Conservation (phyloP, 495 filamentous ascomycete species). For the Podospora anserina region DNA sequence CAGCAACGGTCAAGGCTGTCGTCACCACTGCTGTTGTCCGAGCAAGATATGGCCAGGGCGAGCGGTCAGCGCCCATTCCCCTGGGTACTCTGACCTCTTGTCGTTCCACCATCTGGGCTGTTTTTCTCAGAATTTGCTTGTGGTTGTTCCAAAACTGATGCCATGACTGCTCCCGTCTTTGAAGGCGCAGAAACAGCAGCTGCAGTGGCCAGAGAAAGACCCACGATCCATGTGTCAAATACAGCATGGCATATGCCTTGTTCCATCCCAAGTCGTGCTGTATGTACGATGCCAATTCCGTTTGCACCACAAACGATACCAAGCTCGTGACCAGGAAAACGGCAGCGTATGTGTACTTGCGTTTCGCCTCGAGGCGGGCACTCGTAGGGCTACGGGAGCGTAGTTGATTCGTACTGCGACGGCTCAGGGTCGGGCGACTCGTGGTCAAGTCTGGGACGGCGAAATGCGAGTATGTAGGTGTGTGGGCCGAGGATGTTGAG, state of each 20-base stretch:
- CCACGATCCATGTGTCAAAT: constrained; percentile 94
- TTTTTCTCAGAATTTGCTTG: constrained; percentile 66
- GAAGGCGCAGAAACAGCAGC: constrained; percentile 71
- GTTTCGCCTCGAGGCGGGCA: constrained; percentile 57
- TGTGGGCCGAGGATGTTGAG: not conserved
- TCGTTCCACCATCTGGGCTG: constrained; percentile 80
- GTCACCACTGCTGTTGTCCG: constrained; percentile 78
- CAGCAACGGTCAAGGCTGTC: constrained; percentile 82
- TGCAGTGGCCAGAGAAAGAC: constrained; percentile 79
- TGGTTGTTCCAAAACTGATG: constrained; percentile 84
- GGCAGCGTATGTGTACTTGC: constrained; percentile 80
- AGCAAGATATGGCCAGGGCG: constrained; percentile 64
- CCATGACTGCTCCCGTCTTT: constrained; percentile 73
- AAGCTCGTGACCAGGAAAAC: constrained; percentile 78
- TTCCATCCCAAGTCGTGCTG: constrained; percentile 86
- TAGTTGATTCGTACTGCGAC: constrained; percentile 23
- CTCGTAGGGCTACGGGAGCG: constrained; percentile 26
- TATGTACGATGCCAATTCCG: constrained; percentile 90
- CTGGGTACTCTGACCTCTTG: constrained; percentile 55
- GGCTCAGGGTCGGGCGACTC: constrained; percentile 17
- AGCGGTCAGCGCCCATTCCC: constrained; percentile 14
- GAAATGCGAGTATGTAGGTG: constrained; percentile 3
- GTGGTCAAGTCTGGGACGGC: not conserved
- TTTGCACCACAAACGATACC: constrained; percentile 81
- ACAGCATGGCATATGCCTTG: constrained; percentile 98